Evolutionary conservation across 495 filamentous ascomycete genomes (phyloP).

Genomic region (Staphylotrichum tortipilum): DNA sequence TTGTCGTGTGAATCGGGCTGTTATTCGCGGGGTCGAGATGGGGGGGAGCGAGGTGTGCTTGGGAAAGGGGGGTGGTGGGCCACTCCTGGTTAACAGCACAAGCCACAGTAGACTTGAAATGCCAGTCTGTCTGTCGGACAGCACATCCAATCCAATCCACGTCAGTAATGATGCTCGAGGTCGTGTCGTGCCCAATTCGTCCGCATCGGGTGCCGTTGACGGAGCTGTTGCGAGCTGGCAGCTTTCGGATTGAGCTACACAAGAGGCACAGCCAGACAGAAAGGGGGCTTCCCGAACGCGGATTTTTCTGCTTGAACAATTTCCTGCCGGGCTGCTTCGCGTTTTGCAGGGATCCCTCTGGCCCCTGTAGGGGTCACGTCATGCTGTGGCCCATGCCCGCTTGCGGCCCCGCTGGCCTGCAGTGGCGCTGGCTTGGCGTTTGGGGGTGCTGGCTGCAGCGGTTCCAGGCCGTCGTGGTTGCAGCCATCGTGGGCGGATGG

Average conservation of each 20-base stretch:
- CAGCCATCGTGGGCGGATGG: no score
- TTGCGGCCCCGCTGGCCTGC: background rate
- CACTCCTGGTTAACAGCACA: no score
- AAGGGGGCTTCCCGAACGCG: conserved; percentile 5
- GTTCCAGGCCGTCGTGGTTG: no score
- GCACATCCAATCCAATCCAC: background rate
- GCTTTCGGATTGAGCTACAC: no score
- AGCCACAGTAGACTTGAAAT: no score
- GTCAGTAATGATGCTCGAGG: background rate
- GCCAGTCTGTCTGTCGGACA: background rate
- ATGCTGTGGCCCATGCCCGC: background rate
- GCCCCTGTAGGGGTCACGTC: conserved; percentile 13
- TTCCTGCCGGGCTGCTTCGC: background rate
- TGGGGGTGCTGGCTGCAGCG: no score
- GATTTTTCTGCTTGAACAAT: conserved; percentile 3
- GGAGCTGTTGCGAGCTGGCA: no score
- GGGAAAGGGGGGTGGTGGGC: no score
- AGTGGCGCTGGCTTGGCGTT: background rate
- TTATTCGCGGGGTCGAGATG: no score
- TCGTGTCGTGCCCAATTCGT: background rate
- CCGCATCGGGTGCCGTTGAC: background rate
- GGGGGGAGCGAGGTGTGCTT: no score
- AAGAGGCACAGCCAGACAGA: background rate
- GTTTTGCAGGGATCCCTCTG: background rate
- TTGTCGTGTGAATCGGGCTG: no score